These are phyloP conservation scores for Phytophthora fragariae DNA, from an alignment of 352 stramenopile genomes.

Conservation along the genomic window DNA sequence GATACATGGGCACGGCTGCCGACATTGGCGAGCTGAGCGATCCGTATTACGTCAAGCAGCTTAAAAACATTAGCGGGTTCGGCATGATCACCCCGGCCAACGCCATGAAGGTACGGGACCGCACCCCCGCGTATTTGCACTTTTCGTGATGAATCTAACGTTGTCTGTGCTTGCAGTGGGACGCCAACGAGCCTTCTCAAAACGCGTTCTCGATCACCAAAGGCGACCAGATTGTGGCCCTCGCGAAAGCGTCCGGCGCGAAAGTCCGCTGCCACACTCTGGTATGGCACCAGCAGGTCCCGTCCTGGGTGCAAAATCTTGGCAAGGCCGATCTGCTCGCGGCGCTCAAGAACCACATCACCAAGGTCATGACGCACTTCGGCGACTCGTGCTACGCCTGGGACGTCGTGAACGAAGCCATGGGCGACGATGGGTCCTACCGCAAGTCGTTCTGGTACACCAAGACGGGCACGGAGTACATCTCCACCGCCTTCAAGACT, in stretches of 20 bases:
- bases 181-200: slow-evolving; percentile 13
- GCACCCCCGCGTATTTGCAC: not conserved
- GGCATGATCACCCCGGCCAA: slow-evolving; percentile 27
- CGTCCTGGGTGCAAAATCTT: slow-evolving; percentile 24
- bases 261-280: slow-evolving; percentile 30
- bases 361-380: slow-evolving; percentile 18
- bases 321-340: slow-evolving; percentile 20
- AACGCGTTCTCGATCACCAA: slow-evolving; percentile 13
- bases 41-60: slow-evolving; percentile 18
- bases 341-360: slow-evolving; percentile 19
- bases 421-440: slow-evolving; percentile 21
- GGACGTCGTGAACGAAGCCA: slow-evolving; percentile 28
- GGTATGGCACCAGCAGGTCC: slow-evolving; percentile 19
- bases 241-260: slow-evolving; percentile 8
- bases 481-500: slow-evolving; percentile 29
- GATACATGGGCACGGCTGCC: slow-evolving; percentile 22
- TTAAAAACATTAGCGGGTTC: slow-evolving; percentile 21
- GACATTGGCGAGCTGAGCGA: slow-evolving; percentile 22
- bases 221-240: slow-evolving; percentile 15
- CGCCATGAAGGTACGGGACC: slow-evolving; percentile 22
- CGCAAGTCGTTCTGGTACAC: slow-evolving; percentile 32
- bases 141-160: not conserved
- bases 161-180: slow-evolving; percentile 3
- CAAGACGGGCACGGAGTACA: slow-evolving; percentile 29
- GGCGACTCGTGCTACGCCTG: slow-evolving; percentile 27